Percentiles rank a stretch among this genome's conserved stretches.
phyloP scores from a whole-genome alignment of 1,284 basidiomycete species.

The Chalciporus sp. region DNA sequence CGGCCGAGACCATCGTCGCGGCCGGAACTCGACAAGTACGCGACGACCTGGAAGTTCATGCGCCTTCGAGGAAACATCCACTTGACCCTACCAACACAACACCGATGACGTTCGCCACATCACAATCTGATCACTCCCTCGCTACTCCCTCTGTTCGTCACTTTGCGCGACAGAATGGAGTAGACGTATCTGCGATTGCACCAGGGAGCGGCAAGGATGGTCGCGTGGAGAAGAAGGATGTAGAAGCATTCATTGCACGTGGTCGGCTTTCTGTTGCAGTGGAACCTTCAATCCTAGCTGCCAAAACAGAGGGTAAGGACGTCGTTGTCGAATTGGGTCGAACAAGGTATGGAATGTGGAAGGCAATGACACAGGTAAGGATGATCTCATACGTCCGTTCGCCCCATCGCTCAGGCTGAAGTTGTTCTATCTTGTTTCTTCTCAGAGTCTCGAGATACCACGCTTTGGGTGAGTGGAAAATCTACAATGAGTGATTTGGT shows the following conservation, averaged over 20 bases:
- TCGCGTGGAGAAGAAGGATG: slow-evolving; percentile 75
- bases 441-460: slow-evolving; percentile 76
- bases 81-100: slow-evolving; percentile 58
- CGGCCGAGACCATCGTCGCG: slow-evolving; percentile 1
- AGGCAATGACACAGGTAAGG: slow-evolving; percentile 79
- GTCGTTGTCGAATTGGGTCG: slow-evolving; percentile 73
- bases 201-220: slow-evolving; percentile 79
- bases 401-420: neutral
- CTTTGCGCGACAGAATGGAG: slow-evolving; percentile 66
- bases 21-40: neutral
- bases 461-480: slow-evolving; percentile 65
- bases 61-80: slow-evolving; percentile 52
- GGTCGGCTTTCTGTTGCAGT: neutral
- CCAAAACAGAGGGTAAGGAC: slow-evolving; percentile 28
- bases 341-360: slow-evolving; percentile 85
- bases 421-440: slow-evolving; percentile 2
- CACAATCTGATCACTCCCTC: slow-evolving; percentile 45
- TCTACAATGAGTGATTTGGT: neutral
- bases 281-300: neutral
- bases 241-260: slow-evolving; percentile 59
- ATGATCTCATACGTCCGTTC: neutral
- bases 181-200: slow-evolving; percentile 60
- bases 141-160: slow-evolving; percentile 82
- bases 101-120: slow-evolving; percentile 1
- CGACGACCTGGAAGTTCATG: slow-evolving; percentile 3